Percentiles rank a stretch among this genome's conserved stretches.
Conservation (phyloP, 768 basidiomycete genomes). For the Serendipita vermifera region DNA sequence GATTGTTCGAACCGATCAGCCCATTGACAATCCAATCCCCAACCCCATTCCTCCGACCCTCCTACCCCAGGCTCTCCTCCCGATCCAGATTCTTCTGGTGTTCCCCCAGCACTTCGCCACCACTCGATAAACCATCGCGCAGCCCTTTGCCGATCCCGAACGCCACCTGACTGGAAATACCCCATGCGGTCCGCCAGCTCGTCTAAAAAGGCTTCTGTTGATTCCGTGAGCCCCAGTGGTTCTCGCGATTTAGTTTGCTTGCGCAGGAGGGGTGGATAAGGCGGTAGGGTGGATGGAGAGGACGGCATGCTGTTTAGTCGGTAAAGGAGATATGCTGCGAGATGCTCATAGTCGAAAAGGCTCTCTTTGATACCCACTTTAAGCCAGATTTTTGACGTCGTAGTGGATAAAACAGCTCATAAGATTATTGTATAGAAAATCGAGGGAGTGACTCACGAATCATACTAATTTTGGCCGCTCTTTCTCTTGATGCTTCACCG, state of each 20-base stretch:
- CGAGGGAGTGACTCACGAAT: constrained; percentile 51
- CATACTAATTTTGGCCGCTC: constrained; percentile 83
- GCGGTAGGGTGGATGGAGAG: constrained; percentile 8
- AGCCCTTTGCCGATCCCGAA: constrained; percentile 55
- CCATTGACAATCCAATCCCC: constrained; percentile 9
- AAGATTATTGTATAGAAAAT: constrained; percentile 14
- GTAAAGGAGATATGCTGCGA: constrained; percentile 79
- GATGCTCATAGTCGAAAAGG: constrained; percentile 69
- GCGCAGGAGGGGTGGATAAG: constrained; percentile 53
- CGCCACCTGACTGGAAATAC: constrained; percentile 70
- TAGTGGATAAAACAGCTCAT: constrained; percentile 14
- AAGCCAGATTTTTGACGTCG: constrained; percentile 12
- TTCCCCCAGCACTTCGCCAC: constrained; percentile 54
- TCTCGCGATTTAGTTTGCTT: constrained; percentile 15
- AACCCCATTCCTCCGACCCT: constrained; percentile 18
- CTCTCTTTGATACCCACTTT: constrained; percentile 90
- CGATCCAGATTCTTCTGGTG: neutral
- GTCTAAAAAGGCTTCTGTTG: constrained; percentile 53
- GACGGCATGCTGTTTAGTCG: constrained; percentile 56
- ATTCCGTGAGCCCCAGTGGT: constrained; percentile 41
- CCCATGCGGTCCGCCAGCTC: constrained; percentile 60
- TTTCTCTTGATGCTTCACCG: constrained; percentile 75
- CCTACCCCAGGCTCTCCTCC: constrained; percentile 20
- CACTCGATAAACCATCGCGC: constrained; percentile 72
- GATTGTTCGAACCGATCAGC: neutral